Evolutionary conservation across 2,329 filamentous ascomycete species (phyloP).

Genomic region (Aspergillus brunneoviolaceus): DNA sequence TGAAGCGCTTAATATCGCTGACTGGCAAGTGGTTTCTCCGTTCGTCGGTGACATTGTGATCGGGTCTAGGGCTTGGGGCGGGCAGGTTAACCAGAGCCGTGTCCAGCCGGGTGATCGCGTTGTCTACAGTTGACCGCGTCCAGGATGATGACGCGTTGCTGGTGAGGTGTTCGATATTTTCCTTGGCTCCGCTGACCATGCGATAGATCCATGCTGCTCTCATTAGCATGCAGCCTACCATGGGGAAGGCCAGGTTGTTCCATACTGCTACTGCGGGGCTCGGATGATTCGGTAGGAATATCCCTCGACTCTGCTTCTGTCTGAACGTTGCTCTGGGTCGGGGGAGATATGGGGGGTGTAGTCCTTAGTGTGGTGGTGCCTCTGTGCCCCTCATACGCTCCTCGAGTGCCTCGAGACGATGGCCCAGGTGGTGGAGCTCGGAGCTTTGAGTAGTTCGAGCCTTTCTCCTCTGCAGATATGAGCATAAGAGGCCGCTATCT

Average conservation of each 20-base stretch:
- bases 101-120: constrained; percentile 5
- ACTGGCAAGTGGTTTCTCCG: too few relatives aligned
- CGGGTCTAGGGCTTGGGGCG: not conserved
- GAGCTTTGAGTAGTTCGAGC: not conserved
- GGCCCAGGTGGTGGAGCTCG: not conserved
- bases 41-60: not conserved
- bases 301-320: not conserved
- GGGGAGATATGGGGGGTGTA: not conserved
- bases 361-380: not conserved
- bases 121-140: not conserved
- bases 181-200: constrained; percentile 5
- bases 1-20: too few relatives aligned
- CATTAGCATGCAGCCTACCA: not conserved
- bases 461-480: constrained; percentile 2
- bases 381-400: not conserved
- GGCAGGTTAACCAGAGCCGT: constrained; percentile 4
- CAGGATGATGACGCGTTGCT: not conserved
- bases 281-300: too few relatives aligned
- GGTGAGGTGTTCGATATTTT: constrained; percentile 4
- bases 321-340: not conserved
- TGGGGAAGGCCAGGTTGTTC: too few relatives aligned
- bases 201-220: not conserved
- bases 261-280: too few relatives aligned
- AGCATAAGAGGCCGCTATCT: not conserved
- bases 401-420: constrained; percentile 4